Percentiles rank a stretch among this genome's conserved stretches.
Conservation (phyloP, 257 asterid species). For the Coffea eugenioides region DNA sequence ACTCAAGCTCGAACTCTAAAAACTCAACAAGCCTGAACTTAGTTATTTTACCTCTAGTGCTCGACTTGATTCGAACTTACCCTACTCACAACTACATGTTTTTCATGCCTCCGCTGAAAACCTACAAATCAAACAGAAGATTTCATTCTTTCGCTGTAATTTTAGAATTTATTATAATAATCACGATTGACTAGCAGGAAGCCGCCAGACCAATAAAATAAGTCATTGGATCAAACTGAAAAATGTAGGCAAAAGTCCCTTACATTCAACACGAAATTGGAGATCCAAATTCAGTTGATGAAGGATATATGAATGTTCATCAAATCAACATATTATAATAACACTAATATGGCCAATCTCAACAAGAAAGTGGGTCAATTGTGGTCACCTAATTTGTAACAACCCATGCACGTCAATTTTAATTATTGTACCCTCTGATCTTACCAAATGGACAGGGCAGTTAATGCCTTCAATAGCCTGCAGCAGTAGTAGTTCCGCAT, state of each 20-base stretch:
- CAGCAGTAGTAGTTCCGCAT: neutral
- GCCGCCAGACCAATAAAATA: neutral
- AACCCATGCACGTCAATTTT: constrained; percentile 23
- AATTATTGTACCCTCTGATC: neutral
- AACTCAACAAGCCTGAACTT: too few relatives aligned
- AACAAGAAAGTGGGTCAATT: constrained; percentile 25
- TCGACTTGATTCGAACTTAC: too few relatives aligned
- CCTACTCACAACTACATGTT: neutral
- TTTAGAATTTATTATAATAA: neutral
- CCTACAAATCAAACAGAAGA: neutral
- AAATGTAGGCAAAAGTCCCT: neutral
- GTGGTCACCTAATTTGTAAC: constrained; percentile 24
- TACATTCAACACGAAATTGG: neutral
- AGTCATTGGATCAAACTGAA: neutral
- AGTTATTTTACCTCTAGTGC: too few relatives aligned
- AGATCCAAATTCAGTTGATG: neutral
- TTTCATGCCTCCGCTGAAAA: neutral
- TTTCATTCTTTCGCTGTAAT: neutral
- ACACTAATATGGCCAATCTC: neutral
- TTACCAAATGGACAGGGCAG: neutral
- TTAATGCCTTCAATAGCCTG: constrained; percentile 20
- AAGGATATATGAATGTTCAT: neutral
- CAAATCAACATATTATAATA: neutral
- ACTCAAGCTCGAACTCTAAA: too few relatives aligned
- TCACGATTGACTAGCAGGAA: neutral